Evolutionary conservation across 345 rosid genomes (phyloP), one percentile per base, ranked within the genome.

Genomic region (Citrus maxima): DNA sequence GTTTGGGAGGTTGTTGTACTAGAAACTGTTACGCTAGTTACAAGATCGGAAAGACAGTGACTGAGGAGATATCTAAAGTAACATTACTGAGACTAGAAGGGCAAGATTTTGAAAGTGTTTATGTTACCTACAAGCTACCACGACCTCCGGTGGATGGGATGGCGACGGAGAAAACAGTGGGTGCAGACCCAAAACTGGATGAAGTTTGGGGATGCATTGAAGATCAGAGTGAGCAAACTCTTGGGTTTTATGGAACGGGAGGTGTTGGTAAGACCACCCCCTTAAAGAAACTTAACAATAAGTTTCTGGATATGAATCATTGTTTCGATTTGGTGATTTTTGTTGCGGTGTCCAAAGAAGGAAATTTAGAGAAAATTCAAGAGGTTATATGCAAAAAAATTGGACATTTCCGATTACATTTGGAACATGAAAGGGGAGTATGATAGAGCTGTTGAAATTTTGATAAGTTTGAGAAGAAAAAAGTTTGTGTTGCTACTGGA

Each of bases 401-500:
- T 74, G 46, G n/a, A 8, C 2, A 60, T 73, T 12, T 3, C 42
- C 0, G 27, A 60, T 38, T 6, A 25, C 13, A 12, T 3, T 24
- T 82, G 80, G 88, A 7, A n/a, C 2, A 14, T 1, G 10, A 63
- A 13, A 18, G 14, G 46, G 3, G 30, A 5, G 14, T 19, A 35
- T 0, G 76, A 67, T 1, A 82, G 42, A 54, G 77, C 68, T 60
- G 6, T 6, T 6, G 63, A 30, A 32, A 32, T 54, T 21, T 21
- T 21, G 14, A 32, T 0, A 55, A 19, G 7, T 0, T 22, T 71
- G 0, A 38, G 13, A 6, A 9, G 28, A 9, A 80, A 64, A 49
- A 85, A 54, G 62, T 83, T 78, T 56, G 55, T 80, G 14, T 28
- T 82, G 32, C 34, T 83, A 34, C 25, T 85, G 30, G 77, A 73